Base-by-base conservation (phyloP, 352 stramenopile species). In the Peronospora belbahrii region DNA sequence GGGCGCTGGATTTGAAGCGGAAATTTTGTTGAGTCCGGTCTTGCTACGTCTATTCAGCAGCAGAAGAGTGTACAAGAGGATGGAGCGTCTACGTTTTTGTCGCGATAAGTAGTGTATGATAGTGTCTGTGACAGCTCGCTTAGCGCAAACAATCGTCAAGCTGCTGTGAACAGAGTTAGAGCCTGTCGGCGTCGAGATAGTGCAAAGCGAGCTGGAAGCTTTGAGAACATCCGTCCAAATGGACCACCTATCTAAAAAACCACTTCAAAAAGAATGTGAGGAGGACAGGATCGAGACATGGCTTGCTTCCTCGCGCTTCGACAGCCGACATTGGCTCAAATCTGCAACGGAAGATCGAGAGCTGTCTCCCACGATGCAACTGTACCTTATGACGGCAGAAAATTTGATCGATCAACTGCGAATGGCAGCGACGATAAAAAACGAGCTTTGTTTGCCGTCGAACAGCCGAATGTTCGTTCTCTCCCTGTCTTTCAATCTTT, bases 11-110 rank as follows among this genome's bases (percentile, higher is more conserved):
- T 67, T 63, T 67, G 58, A 56, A 52, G 59, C 33, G 24, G 30
- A 23, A 28, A 36, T 46, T n/a, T 62, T 66, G 56, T 62, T 68
- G 59, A 65, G 54, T 68, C 59, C 59, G 59, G 47, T 62, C 42
- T 27, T 40, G 34, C 37, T 51, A 51, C 57, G 52, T 59, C 52
- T 62, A 47, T 66, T 52, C 52, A 53, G 48, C 25, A 15, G 48
- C 32, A 32, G 15, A 18, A 40, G 42, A 64, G 43, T 50, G 58
- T 47, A 56, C 58, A 54, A 62, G 53, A 40, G 53, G 48, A 59
- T 53, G 9, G 39, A 43, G 22, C 2, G 6, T 49, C 45, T 52
- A 48, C 40, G 53, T 54, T 60, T 67, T 39, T 67, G 58, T 48
- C 32, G 46, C 46, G 35, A 25, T 31, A 25, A 47, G 42, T 39